A percentile compares a stretch with the other conserved stretches of the same genome.
These are phyloP conservation scores for Umbelopsis sp. DNA, from an alignment of 371 early-diverging fungal species.

Conservation along the genomic window DNA sequence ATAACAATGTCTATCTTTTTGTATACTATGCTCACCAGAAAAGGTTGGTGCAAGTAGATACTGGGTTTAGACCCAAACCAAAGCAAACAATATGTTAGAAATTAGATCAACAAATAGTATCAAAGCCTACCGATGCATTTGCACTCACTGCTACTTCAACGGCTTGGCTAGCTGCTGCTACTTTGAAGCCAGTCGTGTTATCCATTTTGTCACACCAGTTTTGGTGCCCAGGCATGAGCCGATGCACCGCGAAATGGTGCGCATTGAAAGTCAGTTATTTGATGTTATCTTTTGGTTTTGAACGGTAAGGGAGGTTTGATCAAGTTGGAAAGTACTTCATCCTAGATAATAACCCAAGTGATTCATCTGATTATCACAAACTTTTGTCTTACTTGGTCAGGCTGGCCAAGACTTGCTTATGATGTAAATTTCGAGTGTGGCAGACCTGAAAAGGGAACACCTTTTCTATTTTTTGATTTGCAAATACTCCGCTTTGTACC, in stretches of 20 bases:
- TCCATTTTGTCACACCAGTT: no score
- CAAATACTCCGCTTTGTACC: neutral
- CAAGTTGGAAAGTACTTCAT: no score
- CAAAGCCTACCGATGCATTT: no score
- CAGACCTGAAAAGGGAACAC: neutral
- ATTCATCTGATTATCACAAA: neutral
- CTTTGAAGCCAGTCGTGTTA: no score
- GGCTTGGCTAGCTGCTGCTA: no score
- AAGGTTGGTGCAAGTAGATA: no score
- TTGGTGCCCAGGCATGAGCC: neutral
- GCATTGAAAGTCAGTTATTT: constrained; percentile 9
- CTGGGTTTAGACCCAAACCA: no score
- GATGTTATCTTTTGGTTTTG: neutral
- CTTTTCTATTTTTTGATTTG: constrained; percentile 12
- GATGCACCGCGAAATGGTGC: neutral
- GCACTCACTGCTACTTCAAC: no score
- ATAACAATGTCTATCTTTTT: no score
- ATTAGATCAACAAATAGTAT: no score
- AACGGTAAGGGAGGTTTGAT: neutral
- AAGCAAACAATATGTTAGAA: no score
- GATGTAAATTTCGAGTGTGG: neutral
- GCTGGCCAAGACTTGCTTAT: neutral
- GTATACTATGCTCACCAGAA: no score
- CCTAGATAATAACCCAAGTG: neutral
- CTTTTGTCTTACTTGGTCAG: neutral